These are phyloP conservation scores for Neurospora intermedia DNA, from an alignment of 495 filamentous ascomycete genomes.

Conservation along the genomic window DNA sequence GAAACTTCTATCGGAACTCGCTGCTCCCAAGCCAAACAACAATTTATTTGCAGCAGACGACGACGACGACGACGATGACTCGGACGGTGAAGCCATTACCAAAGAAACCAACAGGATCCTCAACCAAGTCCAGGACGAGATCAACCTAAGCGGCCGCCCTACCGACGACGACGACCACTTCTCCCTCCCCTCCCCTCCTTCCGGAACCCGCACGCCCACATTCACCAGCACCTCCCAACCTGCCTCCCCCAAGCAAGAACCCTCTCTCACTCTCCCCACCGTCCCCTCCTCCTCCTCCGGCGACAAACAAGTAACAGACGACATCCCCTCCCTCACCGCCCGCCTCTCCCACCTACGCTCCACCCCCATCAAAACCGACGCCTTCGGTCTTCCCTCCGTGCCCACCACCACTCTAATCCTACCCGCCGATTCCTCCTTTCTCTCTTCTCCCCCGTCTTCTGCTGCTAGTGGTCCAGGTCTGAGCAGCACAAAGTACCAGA, in stretches of 20 bases:
- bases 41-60: neutral
- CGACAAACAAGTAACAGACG: slow-evolving; percentile 11
- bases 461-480: too few relatives aligned
- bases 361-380: slow-evolving; percentile 15
- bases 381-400: slow-evolving; percentile 40
- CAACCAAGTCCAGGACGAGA: slow-evolving; percentile 27
- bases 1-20: slow-evolving; percentile 17
- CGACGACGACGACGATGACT: slow-evolving; percentile 14
- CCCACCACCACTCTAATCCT: slow-evolving; percentile 28
- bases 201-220: neutral
- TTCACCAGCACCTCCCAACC: too few relatives aligned
- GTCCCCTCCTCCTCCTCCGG: slow-evolving; percentile 23
- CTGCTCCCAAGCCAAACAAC: slow-evolving; percentile 2
- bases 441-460: slow-evolving; percentile 29
- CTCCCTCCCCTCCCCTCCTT: neutral
- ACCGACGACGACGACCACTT: neutral
- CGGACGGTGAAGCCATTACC: slow-evolving; percentile 31
- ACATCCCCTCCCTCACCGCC: slow-evolving; percentile 30
- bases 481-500: neutral
- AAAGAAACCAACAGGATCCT: slow-evolving; percentile 25
- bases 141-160: slow-evolving; percentile 7
- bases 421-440: slow-evolving; percentile 36
- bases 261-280: slow-evolving; percentile 14
- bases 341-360: slow-evolving; percentile 25
- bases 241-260: neutral